Conservation (phyloP, 345 rosid species). For the Geranium rotundifolium region DNA sequence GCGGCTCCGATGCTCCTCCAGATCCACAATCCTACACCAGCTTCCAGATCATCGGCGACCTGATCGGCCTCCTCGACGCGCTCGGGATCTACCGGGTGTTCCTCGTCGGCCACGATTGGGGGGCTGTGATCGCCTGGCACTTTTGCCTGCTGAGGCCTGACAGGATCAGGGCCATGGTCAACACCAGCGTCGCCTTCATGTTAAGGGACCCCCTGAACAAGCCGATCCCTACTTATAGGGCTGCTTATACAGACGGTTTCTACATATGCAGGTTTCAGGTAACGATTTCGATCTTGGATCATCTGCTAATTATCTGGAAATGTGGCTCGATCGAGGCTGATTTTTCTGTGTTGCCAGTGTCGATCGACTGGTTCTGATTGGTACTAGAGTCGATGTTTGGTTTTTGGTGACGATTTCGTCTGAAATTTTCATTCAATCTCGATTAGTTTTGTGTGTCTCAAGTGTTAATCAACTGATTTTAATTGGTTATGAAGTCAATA, state of each 20-base stretch:
- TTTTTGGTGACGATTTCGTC: too few relatives aligned
- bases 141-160: constrained; percentile 43
- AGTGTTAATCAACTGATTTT: too few relatives aligned
- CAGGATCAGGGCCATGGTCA: constrained; percentile 26
- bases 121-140: constrained; percentile 52
- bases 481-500: too few relatives aligned
- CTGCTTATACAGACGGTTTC: constrained; percentile 48
- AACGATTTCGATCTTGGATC: too few relatives aligned
- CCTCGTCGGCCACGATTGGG: constrained; percentile 71
- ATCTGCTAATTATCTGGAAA: too few relatives aligned
- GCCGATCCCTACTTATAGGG: constrained; percentile 37
- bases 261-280: constrained; percentile 86
- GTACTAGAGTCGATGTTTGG: too few relatives aligned
- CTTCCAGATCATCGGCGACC: constrained; percentile 15
- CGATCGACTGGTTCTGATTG: too few relatives aligned
- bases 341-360: too few relatives aligned
- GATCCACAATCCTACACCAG: constrained; percentile 5
- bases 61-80: constrained; percentile 3
- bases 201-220: constrained; percentile 41
- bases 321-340: too few relatives aligned
- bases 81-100: constrained; percentile 24
- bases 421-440: too few relatives aligned
- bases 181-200: constrained; percentile 23
- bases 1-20: constrained; percentile 21
- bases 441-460: too few relatives aligned